Base-by-base conservation (phyloP, 805 yeast species). In the Pichia phayaonensis region DNA sequence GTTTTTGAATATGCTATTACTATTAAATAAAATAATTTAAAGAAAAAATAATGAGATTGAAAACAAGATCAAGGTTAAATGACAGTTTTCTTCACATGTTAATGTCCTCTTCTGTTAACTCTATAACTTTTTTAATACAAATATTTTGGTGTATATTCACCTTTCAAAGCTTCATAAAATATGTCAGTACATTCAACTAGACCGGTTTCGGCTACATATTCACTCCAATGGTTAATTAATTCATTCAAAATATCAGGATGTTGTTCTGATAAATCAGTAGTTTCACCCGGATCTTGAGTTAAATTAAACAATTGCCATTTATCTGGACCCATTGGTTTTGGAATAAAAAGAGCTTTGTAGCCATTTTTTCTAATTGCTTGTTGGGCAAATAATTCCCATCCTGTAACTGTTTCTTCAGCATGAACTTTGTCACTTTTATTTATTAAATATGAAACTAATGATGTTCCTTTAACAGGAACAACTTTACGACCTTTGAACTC, bases 351-450 rank as follows among this genome's bases (percentile, higher is more conserved):
- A 1, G 78, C 78, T 56, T 79, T 79, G 56, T 64, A 76, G 4
- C 59, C 46, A 7, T 82, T 82, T 54, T 72, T 69, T 56, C 83
- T 68, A 42, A 78, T 68, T 0, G 83, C 83, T 48, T 74, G 78
- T 54, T 78, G 82, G 1, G 78, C 80, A 56, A 79, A 77, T 16
- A 78, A 62, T 56, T 79, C 83, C 83, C 83, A 77, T 0, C 83
- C 83, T 11, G 73, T 70, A 21, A 73, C 74, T 1, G 72, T 67
- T 13, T 74, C 70, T 16, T 71, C 73, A 34, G 64, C 66, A 53
- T 76, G 77, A 36, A 73, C 67, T 6, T 55, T 40, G 2, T 59
- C 61, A 2, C 60, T 10, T 13, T 61, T 48, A 2, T 68, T 70
- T 2, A 48, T 45, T 34, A 77, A 57, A 54, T 68, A 73, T 1